Base-by-base conservation (phyloP, 2,329 filamentous ascomycete species). In the Rhinocladiella similis region DNA sequence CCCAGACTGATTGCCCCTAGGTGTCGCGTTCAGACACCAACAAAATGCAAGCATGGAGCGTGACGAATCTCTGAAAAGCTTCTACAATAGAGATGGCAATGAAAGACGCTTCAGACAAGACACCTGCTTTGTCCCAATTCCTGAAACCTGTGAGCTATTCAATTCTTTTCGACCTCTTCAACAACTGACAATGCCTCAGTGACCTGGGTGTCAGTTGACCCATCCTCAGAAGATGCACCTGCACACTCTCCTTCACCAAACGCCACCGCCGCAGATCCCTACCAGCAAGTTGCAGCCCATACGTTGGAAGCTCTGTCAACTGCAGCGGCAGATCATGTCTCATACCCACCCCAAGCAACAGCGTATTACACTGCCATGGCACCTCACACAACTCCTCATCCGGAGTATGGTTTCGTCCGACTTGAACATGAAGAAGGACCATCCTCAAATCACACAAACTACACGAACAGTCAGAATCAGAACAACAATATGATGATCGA, bases 21-120 rank as follows among this genome's bases (percentile, higher is more conserved):
- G 83, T 50, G 80, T 87, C 63, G 82, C 86, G 43, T 88, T 87
- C 65, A 81, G 84, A 53, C 85, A 88, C 69, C 84, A 87, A 66
- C 84, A 87, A 70, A 87, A 87, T 78, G 83, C 63, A 12, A 51
- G 51, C 36, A 47, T 63, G 27, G 48, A 47, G 29, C 54, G 46
- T 18, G 52, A 55, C n/a, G 50, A 55, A 3, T 33, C 41, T 16
- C 57, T 60, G 7, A 47, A 54, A 25, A 48, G 47, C 38, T 60
- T 60, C 50, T 60, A 42, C 57, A 60, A 62, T 7, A 33, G 29
- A 33, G 29, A 33, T 7, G 29, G 29, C 29, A 33, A 33, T 33
- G 29, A 33, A 33, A 9, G 29, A 33, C 29, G 29, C 29, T 33
- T 33, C 29, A 33, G 29, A 12, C 29, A 33, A 12, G 29, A 33